Evolutionary conservation across 2,329 filamentous ascomycete genomes (phyloP).

Genomic region (Fusarium coffeatum): DNA sequence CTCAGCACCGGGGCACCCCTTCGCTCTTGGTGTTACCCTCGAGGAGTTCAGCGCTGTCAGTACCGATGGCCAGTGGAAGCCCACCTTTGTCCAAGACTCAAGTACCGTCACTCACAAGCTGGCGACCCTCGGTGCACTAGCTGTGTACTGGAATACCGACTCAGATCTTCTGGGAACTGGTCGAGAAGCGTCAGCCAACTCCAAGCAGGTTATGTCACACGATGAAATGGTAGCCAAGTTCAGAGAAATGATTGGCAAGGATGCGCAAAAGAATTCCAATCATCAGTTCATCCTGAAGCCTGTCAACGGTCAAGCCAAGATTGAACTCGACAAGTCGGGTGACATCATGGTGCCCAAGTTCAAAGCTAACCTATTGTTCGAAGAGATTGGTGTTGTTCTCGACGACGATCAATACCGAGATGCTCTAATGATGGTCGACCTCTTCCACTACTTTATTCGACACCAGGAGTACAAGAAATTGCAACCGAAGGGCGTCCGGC

Average conservation of each 20-base stretch:
- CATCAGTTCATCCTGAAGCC: conserved; percentile 97
- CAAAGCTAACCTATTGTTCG: conserved; percentile 91
- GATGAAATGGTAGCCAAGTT: conserved; percentile 82
- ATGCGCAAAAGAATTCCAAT: conserved; percentile 66
- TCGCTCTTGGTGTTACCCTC: conserved; percentile 90
- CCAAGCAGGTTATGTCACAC: conserved; percentile 72
- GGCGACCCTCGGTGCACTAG: conserved; percentile 87
- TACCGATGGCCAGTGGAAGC: conserved; percentile 93
- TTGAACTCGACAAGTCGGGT: conserved; percentile 94
- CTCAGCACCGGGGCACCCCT: conserved; percentile 93
- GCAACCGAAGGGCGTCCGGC: conserved; percentile 82
- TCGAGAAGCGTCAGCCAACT: conserved; percentile 66
- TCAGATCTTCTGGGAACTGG: conserved; percentile 84
- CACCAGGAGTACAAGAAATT: conserved; percentile 97
- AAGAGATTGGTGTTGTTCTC: conserved; percentile 97
- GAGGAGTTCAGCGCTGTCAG: conserved; percentile 98
- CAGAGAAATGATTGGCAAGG: conserved; percentile 80
- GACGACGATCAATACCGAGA: conserved; percentile 98
- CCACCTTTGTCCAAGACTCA: conserved; percentile 93
- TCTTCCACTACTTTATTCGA: conserved; percentile 98
- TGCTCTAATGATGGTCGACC: conserved; percentile 95
- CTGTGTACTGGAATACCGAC: conserved; percentile 99
- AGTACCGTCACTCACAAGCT: conserved; percentile 90
- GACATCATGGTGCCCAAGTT: conserved; percentile 82
- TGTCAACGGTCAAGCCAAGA: conserved; percentile 92